These are phyloP conservation scores for Podospora appendiculata DNA, from an alignment of 495 filamentous ascomycete genomes.

Conservation along the genomic window DNA sequence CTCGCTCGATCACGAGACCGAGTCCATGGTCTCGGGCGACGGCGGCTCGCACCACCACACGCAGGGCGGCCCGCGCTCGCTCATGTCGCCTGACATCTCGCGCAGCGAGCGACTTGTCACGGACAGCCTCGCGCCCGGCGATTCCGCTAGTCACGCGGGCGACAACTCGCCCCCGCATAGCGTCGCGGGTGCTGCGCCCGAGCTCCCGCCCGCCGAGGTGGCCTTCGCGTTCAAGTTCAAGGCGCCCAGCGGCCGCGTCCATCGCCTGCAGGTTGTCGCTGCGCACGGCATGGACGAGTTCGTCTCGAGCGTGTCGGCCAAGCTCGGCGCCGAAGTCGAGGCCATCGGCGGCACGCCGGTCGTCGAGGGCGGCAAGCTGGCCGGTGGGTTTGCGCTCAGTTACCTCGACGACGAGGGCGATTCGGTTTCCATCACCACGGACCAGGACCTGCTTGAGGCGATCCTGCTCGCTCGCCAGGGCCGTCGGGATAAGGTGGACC, in stretches of 20 bases:
- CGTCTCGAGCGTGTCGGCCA: constrained; percentile 68
- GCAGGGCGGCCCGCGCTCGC: constrained; percentile 35
- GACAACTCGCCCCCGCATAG: constrained; percentile 68
- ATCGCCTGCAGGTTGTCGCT: constrained; percentile 79
- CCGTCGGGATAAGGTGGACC: constrained; percentile 83
- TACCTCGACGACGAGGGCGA: constrained; percentile 98
- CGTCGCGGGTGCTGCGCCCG: constrained; percentile 30
- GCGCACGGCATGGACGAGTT: constrained; percentile 76
- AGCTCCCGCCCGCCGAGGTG: constrained; percentile 51
- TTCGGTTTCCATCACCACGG: constrained; percentile 94
- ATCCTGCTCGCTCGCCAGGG: constrained; percentile 72
- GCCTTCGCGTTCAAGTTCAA: constrained; percentile 99
- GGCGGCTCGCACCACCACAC: constrained; percentile 46
- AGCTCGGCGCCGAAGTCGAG: constrained; percentile 81
- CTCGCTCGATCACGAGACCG: constrained; percentile 90
- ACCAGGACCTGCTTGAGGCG: constrained; percentile 86
- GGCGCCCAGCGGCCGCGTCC: constrained; percentile 90
- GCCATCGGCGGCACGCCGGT: constrained; percentile 74
- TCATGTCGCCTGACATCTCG: constrained; percentile 69
- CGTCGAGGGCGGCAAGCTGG: constrained; percentile 70
- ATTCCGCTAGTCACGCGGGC: constrained; percentile 91
- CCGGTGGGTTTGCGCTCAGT: constrained; percentile 82
- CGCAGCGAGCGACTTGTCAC: constrained; percentile 40
- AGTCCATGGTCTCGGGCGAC: constrained; percentile 92
- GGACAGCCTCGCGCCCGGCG: constrained; percentile 81